Percentiles rank a stretch among this genome's conserved stretches.
These are phyloP conservation scores for Postia placenta DNA, from an alignment of 768 basidiomycete species.

Conservation along the genomic window DNA sequence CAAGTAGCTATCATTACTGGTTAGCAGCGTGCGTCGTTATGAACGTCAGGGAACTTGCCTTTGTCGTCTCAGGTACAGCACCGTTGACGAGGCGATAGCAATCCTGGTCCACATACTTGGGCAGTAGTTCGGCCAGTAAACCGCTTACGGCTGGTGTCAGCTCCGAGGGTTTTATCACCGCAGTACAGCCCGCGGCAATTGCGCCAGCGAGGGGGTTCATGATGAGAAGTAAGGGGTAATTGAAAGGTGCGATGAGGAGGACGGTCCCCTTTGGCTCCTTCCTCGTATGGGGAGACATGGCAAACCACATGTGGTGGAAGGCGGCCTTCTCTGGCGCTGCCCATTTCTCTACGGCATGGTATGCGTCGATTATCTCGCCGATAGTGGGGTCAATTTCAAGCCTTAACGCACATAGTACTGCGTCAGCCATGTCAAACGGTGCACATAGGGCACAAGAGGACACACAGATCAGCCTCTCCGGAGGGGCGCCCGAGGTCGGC, in stretches of 20 bases:
- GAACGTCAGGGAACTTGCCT: constrained; percentile 21
- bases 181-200: constrained; percentile 71
- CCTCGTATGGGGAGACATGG: constrained; percentile 56
- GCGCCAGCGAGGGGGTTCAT: constrained; percentile 58
- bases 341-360: constrained; percentile 67
- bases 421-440: background rate
- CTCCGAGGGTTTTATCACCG: constrained; percentile 72
- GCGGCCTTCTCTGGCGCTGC: constrained; percentile 52
- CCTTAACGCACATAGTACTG: constrained; percentile 28
- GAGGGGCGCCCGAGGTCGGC: constrained; percentile 59
- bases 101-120: constrained; percentile 67
- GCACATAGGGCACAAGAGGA: background rate
- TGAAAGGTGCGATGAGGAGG: constrained; percentile 68
- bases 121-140: constrained; percentile 60
- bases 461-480: constrained; percentile 50
- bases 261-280: constrained; percentile 76
- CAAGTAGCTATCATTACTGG: constrained; percentile 43
- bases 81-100: constrained; percentile 65
- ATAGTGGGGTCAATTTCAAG: constrained; percentile 54
- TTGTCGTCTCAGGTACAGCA: constrained; percentile 58
- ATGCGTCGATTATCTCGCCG: constrained; percentile 46
- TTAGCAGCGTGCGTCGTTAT: background rate
- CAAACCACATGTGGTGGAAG: constrained; percentile 49
- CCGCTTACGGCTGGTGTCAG: constrained; percentile 46
- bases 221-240: constrained; percentile 61